Evolutionary conservation across 2,329 filamentous ascomycete species (phyloP).

Genomic region (Aspergillus fijiensis): DNA sequence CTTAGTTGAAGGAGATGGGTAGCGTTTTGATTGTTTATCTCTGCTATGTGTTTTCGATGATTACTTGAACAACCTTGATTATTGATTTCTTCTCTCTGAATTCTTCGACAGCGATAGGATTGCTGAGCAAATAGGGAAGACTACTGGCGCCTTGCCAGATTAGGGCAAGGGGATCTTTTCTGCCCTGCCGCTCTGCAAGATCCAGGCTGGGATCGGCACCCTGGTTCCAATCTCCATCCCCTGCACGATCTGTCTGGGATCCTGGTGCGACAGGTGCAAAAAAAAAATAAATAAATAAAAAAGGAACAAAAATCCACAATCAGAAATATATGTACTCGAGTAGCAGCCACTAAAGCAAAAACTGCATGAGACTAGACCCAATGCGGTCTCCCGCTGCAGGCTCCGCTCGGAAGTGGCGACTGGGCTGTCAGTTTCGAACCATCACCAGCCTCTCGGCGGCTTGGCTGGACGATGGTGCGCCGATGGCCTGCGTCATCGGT

Average conservation of each 20-base stretch:
- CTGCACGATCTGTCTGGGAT: slow-evolving; percentile 12
- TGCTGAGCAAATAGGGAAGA: not conserved
- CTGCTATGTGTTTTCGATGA: too few relatives aligned
- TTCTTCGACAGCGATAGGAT: too few relatives aligned
- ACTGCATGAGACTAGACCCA: not conserved
- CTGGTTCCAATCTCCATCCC: slow-evolving; percentile 5
- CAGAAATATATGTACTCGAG: too few relatives aligned
- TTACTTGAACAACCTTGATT: not conserved
- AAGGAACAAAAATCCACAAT: not conserved
- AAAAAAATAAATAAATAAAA: not conserved
- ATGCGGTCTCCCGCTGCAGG: slow-evolving; percentile 5
- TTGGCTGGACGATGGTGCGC: not conserved
- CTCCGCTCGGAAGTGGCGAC: slow-evolving; percentile 1
- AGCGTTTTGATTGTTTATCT: too few relatives aligned
- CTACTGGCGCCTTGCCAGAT: not conserved
- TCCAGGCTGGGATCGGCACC: slow-evolving; percentile 11
- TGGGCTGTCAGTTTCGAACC: slow-evolving; percentile 1
- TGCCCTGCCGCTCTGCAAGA: slow-evolving; percentile 7
- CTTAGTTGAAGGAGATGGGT: too few relatives aligned
- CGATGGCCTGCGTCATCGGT: slow-evolving; percentile 5
- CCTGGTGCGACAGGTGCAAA: not conserved
- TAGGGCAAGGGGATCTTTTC: not conserved
- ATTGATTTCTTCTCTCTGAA: not conserved
- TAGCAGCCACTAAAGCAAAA: not conserved
- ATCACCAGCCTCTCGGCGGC: slow-evolving; percentile 1